Evolutionary conservation across 2,329 filamentous ascomycete genomes (phyloP).

Genomic region (Periconia macrospinosa): DNA sequence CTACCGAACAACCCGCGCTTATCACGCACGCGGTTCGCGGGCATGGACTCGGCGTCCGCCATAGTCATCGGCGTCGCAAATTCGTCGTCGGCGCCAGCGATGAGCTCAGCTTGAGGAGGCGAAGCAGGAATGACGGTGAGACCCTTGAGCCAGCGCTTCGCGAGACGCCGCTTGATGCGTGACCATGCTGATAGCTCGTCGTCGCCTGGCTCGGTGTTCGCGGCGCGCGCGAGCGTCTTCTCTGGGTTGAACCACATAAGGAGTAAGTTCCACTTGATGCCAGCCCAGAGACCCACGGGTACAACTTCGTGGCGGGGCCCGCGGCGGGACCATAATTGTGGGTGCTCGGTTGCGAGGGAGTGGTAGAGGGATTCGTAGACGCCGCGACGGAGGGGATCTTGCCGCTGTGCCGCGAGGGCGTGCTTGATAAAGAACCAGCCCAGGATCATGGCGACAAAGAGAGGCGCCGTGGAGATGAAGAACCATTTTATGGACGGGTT

Average conservation of each 20-base stretch:
- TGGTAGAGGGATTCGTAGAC: slow-evolving; percentile 56
- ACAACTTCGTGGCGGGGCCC: slow-evolving; percentile 49
- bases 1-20: slow-evolving; percentile 18
- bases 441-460: slow-evolving; percentile 50
- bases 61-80: slow-evolving; percentile 37
- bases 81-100: background rate
- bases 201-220: slow-evolving; percentile 31
- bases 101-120: slow-evolving; percentile 1
- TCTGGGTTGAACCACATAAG: slow-evolving; percentile 50
- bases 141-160: slow-evolving; percentile 44
- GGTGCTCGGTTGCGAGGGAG: slow-evolving; percentile 50
- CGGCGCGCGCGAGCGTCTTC: slow-evolving; percentile 41
- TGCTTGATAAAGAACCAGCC: slow-evolving; percentile 55
- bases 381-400: slow-evolving; percentile 51
- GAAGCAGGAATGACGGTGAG: slow-evolving; percentile 28
- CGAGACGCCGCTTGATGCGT: slow-evolving; percentile 43
- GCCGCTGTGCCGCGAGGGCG: slow-evolving; percentile 44
- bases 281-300: slow-evolving; percentile 42
- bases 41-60: slow-evolving; percentile 41
- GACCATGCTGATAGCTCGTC: slow-evolving; percentile 46
- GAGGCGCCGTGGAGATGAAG: slow-evolving; percentile 50
- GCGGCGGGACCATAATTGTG: slow-evolving; percentile 51
- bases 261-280: slow-evolving; percentile 53
- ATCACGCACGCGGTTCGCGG: slow-evolving; percentile 27
- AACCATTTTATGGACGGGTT: slow-evolving; percentile 54